These are phyloP conservation scores for Linum usitatissimum DNA, from an alignment of 345 rosid genomes.

Conservation along the genomic window DNA sequence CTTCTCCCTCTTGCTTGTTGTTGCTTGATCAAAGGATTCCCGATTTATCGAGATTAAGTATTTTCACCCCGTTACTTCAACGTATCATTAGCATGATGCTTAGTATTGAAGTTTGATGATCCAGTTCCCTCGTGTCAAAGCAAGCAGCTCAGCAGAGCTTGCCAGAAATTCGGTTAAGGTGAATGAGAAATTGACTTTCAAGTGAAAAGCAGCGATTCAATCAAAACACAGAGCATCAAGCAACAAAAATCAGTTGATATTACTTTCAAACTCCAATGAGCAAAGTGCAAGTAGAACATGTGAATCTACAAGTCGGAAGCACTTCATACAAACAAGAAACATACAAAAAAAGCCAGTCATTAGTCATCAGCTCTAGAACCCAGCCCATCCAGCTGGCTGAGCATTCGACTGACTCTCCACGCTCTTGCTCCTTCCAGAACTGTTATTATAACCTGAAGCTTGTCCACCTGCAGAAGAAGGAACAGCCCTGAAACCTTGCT, in stretches of 20 bases:
- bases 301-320: conserved; percentile 7
- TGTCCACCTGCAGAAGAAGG: conserved; percentile 25
- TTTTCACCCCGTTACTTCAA: no score
- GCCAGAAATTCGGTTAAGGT: no score
- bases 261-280: conserved; percentile 1
- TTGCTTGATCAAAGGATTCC: no score
- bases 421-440: conserved; percentile 28
- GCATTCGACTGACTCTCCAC: conserved; percentile 38
- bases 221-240: neutral
- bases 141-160: no score
- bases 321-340: conserved; percentile 9
- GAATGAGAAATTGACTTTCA: no score
- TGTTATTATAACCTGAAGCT: conserved; percentile 25
- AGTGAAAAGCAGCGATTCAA: no score
- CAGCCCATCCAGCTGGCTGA: conserved; percentile 98
- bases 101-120: no score
- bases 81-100: no score
- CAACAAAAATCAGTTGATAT: neutral
- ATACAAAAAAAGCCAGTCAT: no score
- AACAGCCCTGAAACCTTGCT: conserved; percentile 46
- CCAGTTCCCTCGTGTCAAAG: no score
- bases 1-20: no score
- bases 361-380: conserved; percentile 35
- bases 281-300: conserved; percentile 1
- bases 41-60: no score